phyloP scores from a whole-genome alignment of 208 protist genomes.

The Crithidia fasciculata region DNA sequence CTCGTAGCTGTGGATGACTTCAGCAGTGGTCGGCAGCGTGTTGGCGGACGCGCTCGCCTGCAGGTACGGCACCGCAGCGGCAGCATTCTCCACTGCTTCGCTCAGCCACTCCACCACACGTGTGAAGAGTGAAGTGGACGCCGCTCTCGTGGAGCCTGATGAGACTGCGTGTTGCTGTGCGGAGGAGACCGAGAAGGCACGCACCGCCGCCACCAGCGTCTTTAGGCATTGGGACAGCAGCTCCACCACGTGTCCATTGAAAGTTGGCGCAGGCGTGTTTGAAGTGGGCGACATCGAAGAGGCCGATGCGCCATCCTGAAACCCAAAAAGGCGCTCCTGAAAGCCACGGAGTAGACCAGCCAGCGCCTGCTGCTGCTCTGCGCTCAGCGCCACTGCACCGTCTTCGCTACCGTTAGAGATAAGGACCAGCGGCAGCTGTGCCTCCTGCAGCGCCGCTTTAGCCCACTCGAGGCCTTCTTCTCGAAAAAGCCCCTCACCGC shows the following conservation, averaged over 20 bases:
- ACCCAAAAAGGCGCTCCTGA: slow-evolving; percentile 11
- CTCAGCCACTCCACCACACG: slow-evolving; percentile 21
- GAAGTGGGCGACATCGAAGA: too few relatives aligned
- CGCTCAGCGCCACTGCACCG: too few relatives aligned
- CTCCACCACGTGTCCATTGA: slow-evolving; percentile 29
- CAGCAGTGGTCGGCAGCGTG: not conserved
- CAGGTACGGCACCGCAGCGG: slow-evolving; percentile 3
- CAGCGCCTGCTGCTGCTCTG: slow-evolving; percentile 9
- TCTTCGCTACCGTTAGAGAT: too few relatives aligned
- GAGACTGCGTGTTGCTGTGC: too few relatives aligned
- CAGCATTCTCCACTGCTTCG: slow-evolving; percentile 1
- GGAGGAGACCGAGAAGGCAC: too few relatives aligned
- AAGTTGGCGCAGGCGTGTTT: too few relatives aligned
- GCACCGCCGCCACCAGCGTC: slow-evolving; percentile 20
- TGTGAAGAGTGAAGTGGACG: slow-evolving; percentile 1
- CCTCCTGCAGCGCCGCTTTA: not conserved
- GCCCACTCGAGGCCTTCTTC: slow-evolving; percentile 23
- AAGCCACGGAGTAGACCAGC: slow-evolving; percentile 18
- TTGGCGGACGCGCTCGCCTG: too few relatives aligned
- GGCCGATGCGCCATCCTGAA: too few relatives aligned
- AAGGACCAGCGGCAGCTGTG: not conserved
- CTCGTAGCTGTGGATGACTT: slow-evolving; percentile 37
- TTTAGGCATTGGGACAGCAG: slow-evolving; percentile 25
- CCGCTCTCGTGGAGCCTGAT: too few relatives aligned
- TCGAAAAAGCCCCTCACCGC: slow-evolving; percentile 18